phyloP scores from a whole-genome alignment of 306 rosid species.

The Gynostemma pentaphyllum region DNA sequence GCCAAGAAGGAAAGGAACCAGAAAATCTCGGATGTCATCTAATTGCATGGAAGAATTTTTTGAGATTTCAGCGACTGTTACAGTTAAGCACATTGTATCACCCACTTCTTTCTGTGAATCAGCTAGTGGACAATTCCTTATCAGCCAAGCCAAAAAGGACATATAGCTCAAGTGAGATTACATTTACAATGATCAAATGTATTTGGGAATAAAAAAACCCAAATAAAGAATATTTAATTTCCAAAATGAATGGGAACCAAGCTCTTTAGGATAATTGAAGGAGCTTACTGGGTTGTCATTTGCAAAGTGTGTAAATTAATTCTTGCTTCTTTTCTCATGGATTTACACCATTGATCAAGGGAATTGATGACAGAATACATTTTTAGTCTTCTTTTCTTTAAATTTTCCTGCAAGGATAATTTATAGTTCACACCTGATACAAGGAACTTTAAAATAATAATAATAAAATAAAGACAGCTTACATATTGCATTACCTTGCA shows the following conservation, averaged over 20 bases:
- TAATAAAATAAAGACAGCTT: background rate
- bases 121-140: constrained; percentile 47
- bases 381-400: constrained; percentile 39
- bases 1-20: constrained; percentile 61
- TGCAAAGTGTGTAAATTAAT: constrained; percentile 30
- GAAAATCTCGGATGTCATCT: constrained; percentile 34
- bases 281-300: constrained; percentile 57
- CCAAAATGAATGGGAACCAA: constrained; percentile 8
- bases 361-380: constrained; percentile 46
- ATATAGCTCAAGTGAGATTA: constrained; percentile 19
- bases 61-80: constrained; percentile 35
- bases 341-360: constrained; percentile 34
- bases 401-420: constrained; percentile 28
- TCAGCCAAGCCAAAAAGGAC: constrained; percentile 26
- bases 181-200: background rate
- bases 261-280: constrained; percentile 11
- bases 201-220: background rate
- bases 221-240: background rate
- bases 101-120: constrained; percentile 17
- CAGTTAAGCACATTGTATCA: constrained; percentile 42
- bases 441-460: background rate
- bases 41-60: constrained; percentile 29
- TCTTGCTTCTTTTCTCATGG: constrained; percentile 25
- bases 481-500: constrained; percentile 28
- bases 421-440: constrained; percentile 9